Conservation (phyloP, 2,329 filamentous ascomycete species). For the Cadophora luteo-olivacea region DNA sequence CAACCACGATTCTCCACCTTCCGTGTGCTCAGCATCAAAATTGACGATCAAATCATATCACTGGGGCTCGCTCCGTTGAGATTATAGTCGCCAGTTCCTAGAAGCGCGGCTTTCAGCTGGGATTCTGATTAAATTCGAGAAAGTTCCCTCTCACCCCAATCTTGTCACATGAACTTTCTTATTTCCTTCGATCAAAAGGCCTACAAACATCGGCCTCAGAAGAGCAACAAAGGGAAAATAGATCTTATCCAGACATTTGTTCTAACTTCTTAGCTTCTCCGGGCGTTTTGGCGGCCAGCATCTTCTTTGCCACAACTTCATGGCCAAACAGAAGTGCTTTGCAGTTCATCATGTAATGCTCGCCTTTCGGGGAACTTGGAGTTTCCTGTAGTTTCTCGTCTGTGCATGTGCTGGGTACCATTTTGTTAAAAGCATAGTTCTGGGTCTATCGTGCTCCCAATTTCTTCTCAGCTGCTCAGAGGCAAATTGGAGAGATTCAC, state of each 20-base stretch:
- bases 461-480: neutral
- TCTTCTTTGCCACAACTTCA: neutral
- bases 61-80: conserved; percentile 38
- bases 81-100: conserved; percentile 44
- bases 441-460: neutral
- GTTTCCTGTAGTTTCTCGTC: neutral
- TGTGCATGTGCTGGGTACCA: too few species aligned
- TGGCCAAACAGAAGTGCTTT: neutral
- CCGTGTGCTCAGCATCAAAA: too few species aligned
- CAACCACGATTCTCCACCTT: too few species aligned
- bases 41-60: too few species aligned
- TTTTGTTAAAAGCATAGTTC: too few species aligned
- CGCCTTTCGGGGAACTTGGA: neutral
- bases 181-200: conserved; percentile 13
- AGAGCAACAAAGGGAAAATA: neutral
- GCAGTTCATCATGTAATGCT: neutral
- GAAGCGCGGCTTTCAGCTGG: conserved; percentile 40
- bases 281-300: neutral
- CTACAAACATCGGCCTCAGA: neutral
- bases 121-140: conserved; percentile 46
- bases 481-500: neutral
- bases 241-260: neutral
- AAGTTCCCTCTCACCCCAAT: conserved; percentile 45
- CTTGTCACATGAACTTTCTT: conserved; percentile 1
- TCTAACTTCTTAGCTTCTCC: neutral